Base-by-base conservation (phyloP, 805 yeast species). In the Kuraishia piskuri region DNA sequence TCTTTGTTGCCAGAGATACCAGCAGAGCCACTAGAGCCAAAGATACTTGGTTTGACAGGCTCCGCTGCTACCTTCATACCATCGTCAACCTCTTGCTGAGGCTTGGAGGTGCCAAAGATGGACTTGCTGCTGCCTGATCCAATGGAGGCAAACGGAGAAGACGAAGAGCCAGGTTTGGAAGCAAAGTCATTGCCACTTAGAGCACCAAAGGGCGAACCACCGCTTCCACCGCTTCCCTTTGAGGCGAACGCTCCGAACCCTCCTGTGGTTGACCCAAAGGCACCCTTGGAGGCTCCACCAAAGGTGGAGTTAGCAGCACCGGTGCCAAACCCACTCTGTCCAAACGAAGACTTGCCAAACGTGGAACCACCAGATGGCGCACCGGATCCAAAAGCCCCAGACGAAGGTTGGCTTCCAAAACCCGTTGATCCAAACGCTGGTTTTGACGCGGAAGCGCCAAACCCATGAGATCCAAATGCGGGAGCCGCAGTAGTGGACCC, bases 321-420 rank as follows among this genome's bases (percentile, higher is more conserved):
- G n/a, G n/a, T 53, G 10, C 62, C 63, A 50, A 57, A 52, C 0
- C 53, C 50, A 23, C 54, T 55, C 25, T 24, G 48, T 2, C 55
- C 63, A 51, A 62, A 61, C 7, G 63, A 52, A 17, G 68, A 50
- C 21, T 58, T 56, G 3, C 66, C 67, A 53, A 59, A 31, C 9
- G 40, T 10, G 40, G 40, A 60, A 6, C 61, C 59, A 19, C 47
- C 44, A n/a, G 52, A 23, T 55, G 53, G 53, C 23, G 48, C 21
- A 24, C 44, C 14, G 31, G 50, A 50, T 25, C 20, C 48, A 48
- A 52, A 19, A 2, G 55, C 36, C 17, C 58, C 62, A 47, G 57
- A 52, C 1, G 58, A 37, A 45, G 60, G 54, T 12, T 31, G 40
- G 40, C 40, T 31, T 12, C 40, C 40, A 31, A 31, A 31, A 3